Evolutionary conservation across 352 stramenopile species (phyloP).

Genomic region (Pythium folliculosum): DNA sequence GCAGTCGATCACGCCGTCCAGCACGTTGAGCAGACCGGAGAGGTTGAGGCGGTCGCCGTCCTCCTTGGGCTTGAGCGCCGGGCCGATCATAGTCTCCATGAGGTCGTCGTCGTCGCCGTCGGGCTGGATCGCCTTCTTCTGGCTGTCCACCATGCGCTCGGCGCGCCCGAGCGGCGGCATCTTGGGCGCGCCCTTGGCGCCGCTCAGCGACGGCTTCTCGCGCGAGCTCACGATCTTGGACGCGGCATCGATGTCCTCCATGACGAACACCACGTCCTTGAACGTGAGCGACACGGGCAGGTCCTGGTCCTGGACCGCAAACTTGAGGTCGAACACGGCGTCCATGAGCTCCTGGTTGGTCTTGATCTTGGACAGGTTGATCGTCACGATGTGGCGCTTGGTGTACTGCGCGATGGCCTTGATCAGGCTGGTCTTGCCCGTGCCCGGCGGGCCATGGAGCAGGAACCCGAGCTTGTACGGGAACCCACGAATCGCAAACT

Average conservation of each 20-base stretch:
- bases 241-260: conserved; percentile 74
- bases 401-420: conserved; percentile 76
- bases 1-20: conserved; percentile 83
- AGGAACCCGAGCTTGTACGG: conserved; percentile 85
- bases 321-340: conserved; percentile 57
- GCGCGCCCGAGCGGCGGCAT: conserved; percentile 1
- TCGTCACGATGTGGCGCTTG: conserved; percentile 62
- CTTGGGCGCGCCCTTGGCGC: conserved; percentile 7
- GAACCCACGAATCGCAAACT: conserved; percentile 83
- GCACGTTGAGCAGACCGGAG: conserved; percentile 73
- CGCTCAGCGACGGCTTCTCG: not conserved
- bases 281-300: conserved; percentile 47
- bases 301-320: conserved; percentile 43
- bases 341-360: conserved; percentile 72
- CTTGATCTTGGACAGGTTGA: conserved; percentile 52
- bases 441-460: conserved; percentile 79
- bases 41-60: conserved; percentile 53
- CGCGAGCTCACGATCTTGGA: conserved; percentile 43
- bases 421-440: conserved; percentile 86
- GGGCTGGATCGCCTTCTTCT: conserved; percentile 11
- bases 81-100: conserved; percentile 10
- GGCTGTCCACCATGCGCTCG: conserved; percentile 6
- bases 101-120: not conserved
- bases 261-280: conserved; percentile 76
- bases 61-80: conserved; percentile 20